Percentiles rank a stretch among this genome's conserved stretches.
Conservation (phyloP, 768 basidiomycete species). For the Phlebiopsis gigantea region DNA sequence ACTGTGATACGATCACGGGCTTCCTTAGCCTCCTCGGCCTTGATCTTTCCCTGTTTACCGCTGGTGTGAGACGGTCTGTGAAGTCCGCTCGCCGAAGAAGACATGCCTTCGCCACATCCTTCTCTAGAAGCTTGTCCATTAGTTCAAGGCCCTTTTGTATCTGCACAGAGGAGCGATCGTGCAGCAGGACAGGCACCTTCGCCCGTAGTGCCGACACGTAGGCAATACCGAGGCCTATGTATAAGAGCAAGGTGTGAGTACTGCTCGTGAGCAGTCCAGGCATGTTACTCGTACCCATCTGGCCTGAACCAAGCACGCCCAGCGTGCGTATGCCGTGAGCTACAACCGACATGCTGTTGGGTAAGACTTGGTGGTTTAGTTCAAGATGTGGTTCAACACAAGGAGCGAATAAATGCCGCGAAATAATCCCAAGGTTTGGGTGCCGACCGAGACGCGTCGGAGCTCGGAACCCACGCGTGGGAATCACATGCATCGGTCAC, state of each 20-base stretch:
- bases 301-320: slow-evolving; percentile 79
- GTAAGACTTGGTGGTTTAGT: neutral
- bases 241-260: neutral
- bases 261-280: neutral
- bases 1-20: slow-evolving; percentile 61
- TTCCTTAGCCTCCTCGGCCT: slow-evolving; percentile 64
- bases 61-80: neutral
- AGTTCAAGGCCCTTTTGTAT: slow-evolving; percentile 67
- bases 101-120: slow-evolving; percentile 70
- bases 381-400: neutral
- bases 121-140: slow-evolving; percentile 79
- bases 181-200: slow-evolving; percentile 78
- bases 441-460: slow-evolving; percentile 1
- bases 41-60: slow-evolving; percentile 48
- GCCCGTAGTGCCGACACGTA: slow-evolving; percentile 83
- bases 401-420: neutral
- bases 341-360: slow-evolving; percentile 23
- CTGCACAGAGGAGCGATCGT: slow-evolving; percentile 74
- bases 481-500: neutral
- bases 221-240: slow-evolving; percentile 82
- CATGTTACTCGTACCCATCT: slow-evolving; percentile 46
- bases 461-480: neutral
- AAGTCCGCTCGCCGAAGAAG: neutral
- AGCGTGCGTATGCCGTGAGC: slow-evolving; percentile 70
- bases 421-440: neutral